Base-by-base conservation (phyloP, 495 filamentous ascomycete genomes). In the Letharia lupina region DNA sequence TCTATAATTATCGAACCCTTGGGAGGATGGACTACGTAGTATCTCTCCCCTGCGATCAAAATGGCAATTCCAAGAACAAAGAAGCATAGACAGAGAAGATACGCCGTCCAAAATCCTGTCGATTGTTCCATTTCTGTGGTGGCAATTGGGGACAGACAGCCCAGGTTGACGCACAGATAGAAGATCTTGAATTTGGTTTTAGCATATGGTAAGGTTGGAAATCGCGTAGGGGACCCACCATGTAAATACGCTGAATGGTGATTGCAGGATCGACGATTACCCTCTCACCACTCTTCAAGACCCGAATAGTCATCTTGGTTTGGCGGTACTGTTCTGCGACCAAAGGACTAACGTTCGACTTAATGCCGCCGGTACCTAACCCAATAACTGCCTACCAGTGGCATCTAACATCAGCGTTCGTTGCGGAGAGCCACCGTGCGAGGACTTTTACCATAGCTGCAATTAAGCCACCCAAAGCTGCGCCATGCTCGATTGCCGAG, bases 141-240 rank as follows among this genome's bases (percentile, higher is more conserved):
- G 5, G 84, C 84, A 62, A 86, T 80, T 67, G 83, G 80, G 6
- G 81, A 87, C 69, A 85, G 84, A 61, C 81, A 83, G 18, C 90
- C 90, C 64, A 95, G 69, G 78, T 96, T 93, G 80, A 93, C 89
- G 69, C 86, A 86, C 56, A 83, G 75, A 72, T 91, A 91, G 75
- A 89, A 89, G 63, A 86, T 65, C 63, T 65, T 54, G 28, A 5
- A 13, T 31, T 37, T 12, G 16, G 31, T 18, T 45, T 65, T 59
- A 65, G 54, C 33, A 12, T 23, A 10, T 10, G 42, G 28, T 33
- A 37, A 39, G 18, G 39, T 9, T 48, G 8, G 28, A 6, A 16
- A 45, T 16, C 6, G 35, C 28, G 33, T 8, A 6, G 41, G 23
- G 33, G 20, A 37, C 56, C 42, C 6, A 65, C 63, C 82, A 87